Evolutionary conservation across 306 rosid genomes (phyloP).

Genomic region (Begonia masoniana): DNA sequence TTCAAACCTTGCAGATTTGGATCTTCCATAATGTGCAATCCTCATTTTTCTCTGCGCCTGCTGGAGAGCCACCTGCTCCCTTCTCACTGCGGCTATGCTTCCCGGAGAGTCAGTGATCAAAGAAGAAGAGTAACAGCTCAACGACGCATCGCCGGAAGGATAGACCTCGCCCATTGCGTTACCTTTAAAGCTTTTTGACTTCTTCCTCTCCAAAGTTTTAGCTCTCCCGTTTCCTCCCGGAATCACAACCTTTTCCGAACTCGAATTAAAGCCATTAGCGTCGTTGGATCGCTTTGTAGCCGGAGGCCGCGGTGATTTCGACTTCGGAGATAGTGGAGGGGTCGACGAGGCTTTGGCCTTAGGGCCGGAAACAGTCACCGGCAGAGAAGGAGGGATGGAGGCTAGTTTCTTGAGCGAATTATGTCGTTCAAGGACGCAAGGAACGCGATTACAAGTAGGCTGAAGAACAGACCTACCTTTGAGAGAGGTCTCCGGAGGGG

Average conservation of each 20-base stretch:
- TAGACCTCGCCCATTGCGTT: slow-evolving; percentile 1
- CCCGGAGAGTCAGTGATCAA: slow-evolving; percentile 86
- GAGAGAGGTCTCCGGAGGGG: slow-evolving; percentile 27
- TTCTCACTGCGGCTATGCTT: slow-evolving; percentile 87
- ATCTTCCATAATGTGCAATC: slow-evolving; percentile 96
- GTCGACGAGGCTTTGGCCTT: slow-evolving; percentile 18
- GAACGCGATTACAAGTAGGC: slow-evolving; percentile 71
- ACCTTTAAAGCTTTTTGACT: slow-evolving; percentile 74
- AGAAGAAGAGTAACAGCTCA: slow-evolving; percentile 55
- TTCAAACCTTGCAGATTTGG: slow-evolving; percentile 81
- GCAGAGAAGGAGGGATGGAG: slow-evolving; percentile 21
- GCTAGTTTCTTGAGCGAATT: slow-evolving; percentile 50
- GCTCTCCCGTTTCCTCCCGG: slow-evolving; percentile 35
- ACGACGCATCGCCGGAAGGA: slow-evolving; percentile 27
- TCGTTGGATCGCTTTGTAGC: slow-evolving; percentile 65
- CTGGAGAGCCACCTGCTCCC: slow-evolving; percentile 82
- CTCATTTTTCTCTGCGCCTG: slow-evolving; percentile 85
- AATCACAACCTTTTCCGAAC: slow-evolving; percentile 38
- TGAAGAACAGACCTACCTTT: slow-evolving; percentile 80
- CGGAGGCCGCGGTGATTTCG: slow-evolving; percentile 72
- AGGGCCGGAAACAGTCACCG: slow-evolving; percentile 23
- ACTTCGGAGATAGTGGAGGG: slow-evolving; percentile 15
- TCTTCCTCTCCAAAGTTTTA: slow-evolving; percentile 62
- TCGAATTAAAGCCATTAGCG: slow-evolving; percentile 35
- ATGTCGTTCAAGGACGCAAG: slow-evolving; percentile 41